phyloP scores from a whole-genome alignment of 345 rosid genomes.

The Litchi chinensis region DNA sequence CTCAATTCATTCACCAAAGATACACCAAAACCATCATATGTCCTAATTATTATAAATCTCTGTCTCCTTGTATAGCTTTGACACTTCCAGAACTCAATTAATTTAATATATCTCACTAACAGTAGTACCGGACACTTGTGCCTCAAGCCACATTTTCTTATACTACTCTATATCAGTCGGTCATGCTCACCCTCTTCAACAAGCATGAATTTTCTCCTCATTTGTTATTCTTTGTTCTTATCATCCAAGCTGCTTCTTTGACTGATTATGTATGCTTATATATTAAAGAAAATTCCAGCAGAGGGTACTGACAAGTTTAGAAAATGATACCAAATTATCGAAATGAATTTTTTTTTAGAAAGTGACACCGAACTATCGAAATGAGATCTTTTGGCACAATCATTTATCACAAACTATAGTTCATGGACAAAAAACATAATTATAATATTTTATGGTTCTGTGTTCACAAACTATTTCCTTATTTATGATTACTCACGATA shows the following conservation, averaged over 20 bases:
- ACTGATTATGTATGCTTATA: not conserved
- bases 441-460: no score
- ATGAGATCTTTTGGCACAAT: no score
- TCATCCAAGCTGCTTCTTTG: not conserved
- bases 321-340: no score
- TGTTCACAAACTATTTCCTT: no score
- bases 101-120: not conserved
- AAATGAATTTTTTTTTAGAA: no score
- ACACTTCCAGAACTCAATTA: not conserved
- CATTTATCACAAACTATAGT: no score
- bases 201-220: not conserved
- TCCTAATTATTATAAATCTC: not conserved
- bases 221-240: not conserved
- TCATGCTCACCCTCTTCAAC: slow-evolving; percentile 4
- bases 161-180: not conserved
- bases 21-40: not conserved
- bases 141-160: not conserved
- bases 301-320: no score
- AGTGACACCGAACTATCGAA: no score
- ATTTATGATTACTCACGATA: no score
- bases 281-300: not conserved
- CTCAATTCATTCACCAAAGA: not conserved
- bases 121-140: not conserved
- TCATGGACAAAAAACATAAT: no score
- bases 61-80: not conserved